phyloP scores from a whole-genome alignment of 2,329 filamentous ascomycete species.

The Akanthomyces dipterigenus region DNA sequence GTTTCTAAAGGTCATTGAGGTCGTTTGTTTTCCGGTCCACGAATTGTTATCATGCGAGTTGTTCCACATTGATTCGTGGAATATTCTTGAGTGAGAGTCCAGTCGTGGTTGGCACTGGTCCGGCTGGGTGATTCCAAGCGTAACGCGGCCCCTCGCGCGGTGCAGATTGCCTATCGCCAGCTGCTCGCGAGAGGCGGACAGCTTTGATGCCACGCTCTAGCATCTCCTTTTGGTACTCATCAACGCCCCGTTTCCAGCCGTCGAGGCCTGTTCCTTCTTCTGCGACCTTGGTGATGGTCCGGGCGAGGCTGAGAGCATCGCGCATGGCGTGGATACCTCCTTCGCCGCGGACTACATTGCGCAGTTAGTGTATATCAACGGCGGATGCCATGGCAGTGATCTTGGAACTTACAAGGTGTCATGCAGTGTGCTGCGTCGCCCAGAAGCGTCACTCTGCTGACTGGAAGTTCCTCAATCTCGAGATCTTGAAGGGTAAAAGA shows the following conservation, averaged over 20 bases:
- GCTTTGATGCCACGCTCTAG: slow-evolving; percentile 20
- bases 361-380: neutral
- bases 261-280: neutral
- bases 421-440: slow-evolving; percentile 36
- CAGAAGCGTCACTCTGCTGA: slow-evolving; percentile 30
- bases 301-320: slow-evolving; percentile 16
- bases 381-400: neutral
- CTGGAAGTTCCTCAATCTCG: slow-evolving; percentile 26
- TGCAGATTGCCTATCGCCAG: neutral
- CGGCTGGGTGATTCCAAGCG: neutral
- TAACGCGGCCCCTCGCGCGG: neutral
- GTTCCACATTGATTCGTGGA: neutral
- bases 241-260: neutral
- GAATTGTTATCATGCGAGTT: too few species aligned
- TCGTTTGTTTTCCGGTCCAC: neutral
- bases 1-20: neutral
- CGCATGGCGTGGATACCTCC: slow-evolving; percentile 38
- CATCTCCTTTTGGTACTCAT: slow-evolving; percentile 21
- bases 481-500: slow-evolving; percentile 25
- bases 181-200: slow-evolving; percentile 9
- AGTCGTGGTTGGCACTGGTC: neutral
- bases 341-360: slow-evolving; percentile 31
- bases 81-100: neutral
- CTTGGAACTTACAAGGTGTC: slow-evolving; percentile 24
- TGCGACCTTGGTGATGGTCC: slow-evolving; percentile 13